Percentiles rank a stretch among this genome's conserved stretches.
Evolutionary conservation across 164 flowering plant species (phyloP).

Genomic region (Akebia trifoliata): DNA sequence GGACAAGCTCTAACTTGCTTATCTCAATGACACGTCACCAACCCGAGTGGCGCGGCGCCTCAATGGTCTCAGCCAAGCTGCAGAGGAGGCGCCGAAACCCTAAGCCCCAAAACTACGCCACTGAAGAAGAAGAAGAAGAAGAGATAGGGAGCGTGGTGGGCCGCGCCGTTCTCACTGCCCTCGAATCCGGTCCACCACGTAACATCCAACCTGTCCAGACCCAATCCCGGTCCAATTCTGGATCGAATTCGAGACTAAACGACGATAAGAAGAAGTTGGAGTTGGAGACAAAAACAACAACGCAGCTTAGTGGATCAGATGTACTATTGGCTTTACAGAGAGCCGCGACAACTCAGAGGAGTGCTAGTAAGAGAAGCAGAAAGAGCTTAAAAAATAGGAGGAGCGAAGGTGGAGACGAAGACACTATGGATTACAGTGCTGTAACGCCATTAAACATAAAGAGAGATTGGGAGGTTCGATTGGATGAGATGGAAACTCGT

Average conservation of each 20-base stretch:
- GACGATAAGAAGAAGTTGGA: too few relatives aligned
- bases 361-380: slow-evolving; percentile 5
- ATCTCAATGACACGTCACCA: too few relatives aligned
- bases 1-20: too few relatives aligned
- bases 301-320: slow-evolving; percentile 29
- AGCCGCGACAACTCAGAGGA: slow-evolving; percentile 23
- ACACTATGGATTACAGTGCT: slow-evolving; percentile 13
- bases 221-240: too few relatives aligned
- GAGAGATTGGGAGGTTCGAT: slow-evolving; percentile 22
- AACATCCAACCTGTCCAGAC: too few relatives aligned
- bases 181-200: neutral
- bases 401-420: too few relatives aligned
- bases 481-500: slow-evolving; percentile 29
- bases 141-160: neutral
- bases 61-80: neutral
- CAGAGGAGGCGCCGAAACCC: neutral
- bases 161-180: slow-evolving; percentile 5
- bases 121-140: neutral
- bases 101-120: neutral
- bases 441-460: slow-evolving; percentile 26
- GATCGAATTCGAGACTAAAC: too few relatives aligned
- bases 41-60: neutral
- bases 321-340: slow-evolving; percentile 37
- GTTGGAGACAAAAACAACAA: too few relatives aligned
- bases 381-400: too few relatives aligned